Percentiles rank a stretch among this genome's conserved stretches.
phyloP scores from a whole-genome alignment of 2,329 filamentous ascomycete species.

The Alternaria dauci region DNA sequence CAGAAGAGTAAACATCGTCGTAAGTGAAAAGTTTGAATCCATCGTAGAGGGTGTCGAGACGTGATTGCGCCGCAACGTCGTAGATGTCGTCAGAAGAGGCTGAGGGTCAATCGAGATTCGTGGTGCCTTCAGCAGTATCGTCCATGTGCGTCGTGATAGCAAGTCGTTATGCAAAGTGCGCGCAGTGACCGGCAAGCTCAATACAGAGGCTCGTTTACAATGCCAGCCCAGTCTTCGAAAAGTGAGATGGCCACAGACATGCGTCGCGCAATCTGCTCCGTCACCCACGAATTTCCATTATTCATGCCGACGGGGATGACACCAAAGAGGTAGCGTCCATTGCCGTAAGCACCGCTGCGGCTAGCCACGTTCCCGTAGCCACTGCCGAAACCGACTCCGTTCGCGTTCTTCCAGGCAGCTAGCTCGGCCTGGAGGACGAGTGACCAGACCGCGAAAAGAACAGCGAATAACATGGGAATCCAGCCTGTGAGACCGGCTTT shows the following conservation, averaged over 20 bases:
- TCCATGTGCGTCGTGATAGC: background rate
- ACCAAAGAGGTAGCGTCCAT: slow-evolving; percentile 31
- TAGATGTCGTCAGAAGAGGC: background rate
- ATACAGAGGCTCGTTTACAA: slow-evolving; percentile 18
- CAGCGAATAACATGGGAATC: slow-evolving; percentile 6
- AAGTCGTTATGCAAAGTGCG: background rate
- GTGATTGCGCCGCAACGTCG: background rate
- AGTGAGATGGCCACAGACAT: slow-evolving; percentile 17
- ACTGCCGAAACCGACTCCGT: slow-evolving; percentile 18
- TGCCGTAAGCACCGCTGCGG: slow-evolving; percentile 21
- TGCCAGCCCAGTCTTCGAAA: slow-evolving; percentile 25
- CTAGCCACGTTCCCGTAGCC: slow-evolving; percentile 20
- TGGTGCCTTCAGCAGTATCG: background rate
- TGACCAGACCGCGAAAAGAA: slow-evolving; percentile 14
- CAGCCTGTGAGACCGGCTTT: slow-evolving; percentile 3
- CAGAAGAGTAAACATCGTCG: background rate
- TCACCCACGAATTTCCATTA: slow-evolving; percentile 21
- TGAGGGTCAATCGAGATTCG: background rate
- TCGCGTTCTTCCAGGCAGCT: slow-evolving; percentile 21
- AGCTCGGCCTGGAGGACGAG: slow-evolving; percentile 16
- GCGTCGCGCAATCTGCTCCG: slow-evolving; percentile 20
- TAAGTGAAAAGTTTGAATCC: background rate
- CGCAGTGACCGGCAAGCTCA: slow-evolving; percentile 8
- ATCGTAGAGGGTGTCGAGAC: background rate
- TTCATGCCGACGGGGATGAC: slow-evolving; percentile 27